Conservation (phyloP, 352 stramenopile species). For the Saprolegnia parasitica region DNA sequence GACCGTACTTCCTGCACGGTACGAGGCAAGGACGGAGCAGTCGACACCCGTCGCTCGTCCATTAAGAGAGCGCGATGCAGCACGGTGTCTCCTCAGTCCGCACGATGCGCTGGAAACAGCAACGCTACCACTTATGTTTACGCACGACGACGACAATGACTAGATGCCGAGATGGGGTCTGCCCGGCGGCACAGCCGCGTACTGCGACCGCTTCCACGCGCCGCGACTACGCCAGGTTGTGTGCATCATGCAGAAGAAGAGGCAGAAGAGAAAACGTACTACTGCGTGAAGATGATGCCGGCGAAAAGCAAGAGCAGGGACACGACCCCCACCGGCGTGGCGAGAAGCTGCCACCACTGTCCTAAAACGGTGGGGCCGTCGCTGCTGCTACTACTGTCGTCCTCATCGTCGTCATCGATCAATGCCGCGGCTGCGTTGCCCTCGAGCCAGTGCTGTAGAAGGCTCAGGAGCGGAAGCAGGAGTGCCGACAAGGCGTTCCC, state of each 20-base stretch:
- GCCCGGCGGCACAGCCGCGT: background rate
- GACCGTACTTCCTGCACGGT: background rate
- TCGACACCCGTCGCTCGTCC: background rate
- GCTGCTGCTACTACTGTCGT: background rate
- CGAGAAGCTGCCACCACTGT: background rate
- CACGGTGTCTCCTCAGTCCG: too few relatives aligned
- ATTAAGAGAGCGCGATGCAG: too few relatives aligned
- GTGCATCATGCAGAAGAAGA: background rate
- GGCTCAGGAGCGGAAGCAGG: constrained; percentile 47
- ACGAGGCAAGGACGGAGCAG: background rate
- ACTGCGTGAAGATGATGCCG: background rate
- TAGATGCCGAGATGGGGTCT: background rate
- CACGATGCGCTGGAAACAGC: too few relatives aligned
- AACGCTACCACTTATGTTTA: too few relatives aligned
- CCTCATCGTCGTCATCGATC: background rate
- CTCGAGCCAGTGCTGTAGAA: constrained; percentile 39
- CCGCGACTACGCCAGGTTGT: background rate
- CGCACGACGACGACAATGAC: background rate
- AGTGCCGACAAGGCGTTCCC: constrained; percentile 69
- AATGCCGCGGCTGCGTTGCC: background rate
- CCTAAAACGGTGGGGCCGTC: background rate
- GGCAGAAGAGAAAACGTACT: constrained; percentile 1
- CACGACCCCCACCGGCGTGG: background rate
- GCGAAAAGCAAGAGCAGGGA: background rate
- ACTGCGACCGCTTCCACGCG: background rate